phyloP scores from a whole-genome alignment of 352 stramenopile species.

The Thalassiosira oceanica region DNA sequence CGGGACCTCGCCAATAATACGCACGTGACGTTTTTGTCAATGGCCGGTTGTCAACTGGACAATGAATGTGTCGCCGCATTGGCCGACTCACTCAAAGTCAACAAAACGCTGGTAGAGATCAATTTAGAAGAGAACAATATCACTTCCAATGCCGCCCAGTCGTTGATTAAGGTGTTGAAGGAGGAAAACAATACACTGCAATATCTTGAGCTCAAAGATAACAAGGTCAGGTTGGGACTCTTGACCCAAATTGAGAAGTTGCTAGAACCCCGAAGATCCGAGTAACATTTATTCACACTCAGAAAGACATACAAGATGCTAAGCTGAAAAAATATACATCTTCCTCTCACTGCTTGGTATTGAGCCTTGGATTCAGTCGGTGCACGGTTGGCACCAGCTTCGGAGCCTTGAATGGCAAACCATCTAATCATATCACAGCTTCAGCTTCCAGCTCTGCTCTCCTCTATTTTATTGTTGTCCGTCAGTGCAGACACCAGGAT shows the following conservation, averaged over 20 bases:
- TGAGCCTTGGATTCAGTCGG: too few species aligned
- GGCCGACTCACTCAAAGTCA: not conserved
- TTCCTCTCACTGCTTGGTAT: too few species aligned
- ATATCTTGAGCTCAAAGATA: constrained; percentile 28
- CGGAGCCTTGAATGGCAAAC: too few species aligned
- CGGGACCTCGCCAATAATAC: constrained; percentile 10
- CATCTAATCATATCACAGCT: too few species aligned
- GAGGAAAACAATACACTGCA: constrained; percentile 15
- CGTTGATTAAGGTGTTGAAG: constrained; percentile 10
- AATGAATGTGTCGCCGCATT: constrained; percentile 9
- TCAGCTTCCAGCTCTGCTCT: too few species aligned
- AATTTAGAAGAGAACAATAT: constrained; percentile 28
- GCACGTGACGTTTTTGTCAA: constrained; percentile 9
- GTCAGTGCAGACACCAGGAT: too few species aligned
- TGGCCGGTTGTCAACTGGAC: constrained; percentile 5
- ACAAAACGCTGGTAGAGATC: constrained; percentile 12
- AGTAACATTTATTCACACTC: too few species aligned
- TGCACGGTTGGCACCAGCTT: too few species aligned
- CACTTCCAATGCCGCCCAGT: constrained; percentile 19
- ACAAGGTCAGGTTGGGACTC: constrained; percentile 17
- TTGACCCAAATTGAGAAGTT: constrained; percentile 15
- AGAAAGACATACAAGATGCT: too few species aligned
- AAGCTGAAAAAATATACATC: too few species aligned
- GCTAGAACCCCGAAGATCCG: too few species aligned
- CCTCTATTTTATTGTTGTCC: too few species aligned